Evolutionary conservation across 2,329 filamentous ascomycete genomes (phyloP).

Genomic region (Hyphodiscus sp.): DNA sequence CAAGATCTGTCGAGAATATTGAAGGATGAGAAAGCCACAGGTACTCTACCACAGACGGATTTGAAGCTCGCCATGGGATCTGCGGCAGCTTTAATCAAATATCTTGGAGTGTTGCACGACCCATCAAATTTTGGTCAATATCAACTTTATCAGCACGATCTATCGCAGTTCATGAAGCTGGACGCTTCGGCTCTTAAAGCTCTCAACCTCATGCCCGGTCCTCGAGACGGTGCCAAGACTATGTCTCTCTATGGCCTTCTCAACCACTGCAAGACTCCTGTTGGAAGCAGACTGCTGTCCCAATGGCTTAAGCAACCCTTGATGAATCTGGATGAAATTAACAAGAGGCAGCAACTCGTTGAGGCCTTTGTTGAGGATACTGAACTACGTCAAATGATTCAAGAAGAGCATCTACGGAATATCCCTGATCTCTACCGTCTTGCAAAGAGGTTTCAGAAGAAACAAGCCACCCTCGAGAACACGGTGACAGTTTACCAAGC

Average conservation of each 20-base stretch:
- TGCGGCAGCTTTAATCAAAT: conserved; percentile 88
- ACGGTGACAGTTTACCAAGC: conserved; percentile 95
- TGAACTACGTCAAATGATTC: conserved; percentile 88
- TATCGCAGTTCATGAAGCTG: conserved; percentile 97
- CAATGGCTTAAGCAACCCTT: conserved; percentile 98
- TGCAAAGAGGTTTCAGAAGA: conserved; percentile 90
- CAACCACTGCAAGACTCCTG: conserved; percentile 95
- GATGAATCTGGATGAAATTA: conserved; percentile 85
- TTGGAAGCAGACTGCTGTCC: conserved; percentile 80
- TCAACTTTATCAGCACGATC: conserved; percentile 92
- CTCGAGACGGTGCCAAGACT: conserved; percentile 87
- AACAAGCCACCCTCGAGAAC: conserved; percentile 86
- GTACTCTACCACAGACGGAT: conserved; percentile 79
- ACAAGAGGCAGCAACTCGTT: conserved; percentile 86
- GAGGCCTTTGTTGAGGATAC: conserved; percentile 93
- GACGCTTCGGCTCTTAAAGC: conserved; percentile 92
- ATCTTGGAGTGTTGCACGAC: conserved; percentile 84
- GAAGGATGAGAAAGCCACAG: conserved; percentile 75
- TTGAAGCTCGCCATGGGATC: conserved; percentile 95
- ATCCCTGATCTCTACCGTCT: conserved; percentile 93
- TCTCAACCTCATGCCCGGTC: conserved; percentile 93
- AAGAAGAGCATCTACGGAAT: conserved; percentile 88
- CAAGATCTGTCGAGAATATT: conserved; percentile 85
- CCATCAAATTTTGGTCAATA: conserved; percentile 95
- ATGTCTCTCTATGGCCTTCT: conserved; percentile 94